Evolutionary conservation across 768 basidiomycete species (phyloP).

Genomic region (Suillus subalutaceus): DNA sequence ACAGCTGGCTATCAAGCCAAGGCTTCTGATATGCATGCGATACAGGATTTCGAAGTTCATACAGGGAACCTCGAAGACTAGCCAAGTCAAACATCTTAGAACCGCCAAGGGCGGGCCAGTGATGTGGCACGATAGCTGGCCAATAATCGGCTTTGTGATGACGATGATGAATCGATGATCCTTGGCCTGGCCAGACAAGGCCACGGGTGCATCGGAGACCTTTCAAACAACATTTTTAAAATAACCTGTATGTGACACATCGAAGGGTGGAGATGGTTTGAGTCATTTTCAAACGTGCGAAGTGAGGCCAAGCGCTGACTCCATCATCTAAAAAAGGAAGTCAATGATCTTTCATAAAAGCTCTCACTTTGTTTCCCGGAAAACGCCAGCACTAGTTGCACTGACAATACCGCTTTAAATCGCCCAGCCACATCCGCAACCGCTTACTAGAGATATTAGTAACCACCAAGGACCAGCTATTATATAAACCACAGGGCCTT

Average conservation of each 20-base stretch:
- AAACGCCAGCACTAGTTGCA: not conserved
- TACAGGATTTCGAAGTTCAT: not conserved
- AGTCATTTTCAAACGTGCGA: not conserved
- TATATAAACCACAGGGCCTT: not conserved
- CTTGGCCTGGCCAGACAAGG: not conserved
- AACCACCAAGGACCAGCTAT: not conserved
- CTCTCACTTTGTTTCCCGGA: not conserved
- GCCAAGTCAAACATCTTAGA: not conserved
- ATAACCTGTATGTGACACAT: too few relatives aligned
- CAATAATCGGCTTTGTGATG: not conserved
- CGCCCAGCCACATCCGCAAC: not conserved
- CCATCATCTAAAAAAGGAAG: not conserved
- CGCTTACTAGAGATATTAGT: not conserved
- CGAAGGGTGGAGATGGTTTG: too few relatives aligned
- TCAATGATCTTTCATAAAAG: slow-evolving; percentile 1
- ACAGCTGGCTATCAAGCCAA: not conserved
- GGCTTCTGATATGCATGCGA: not conserved
- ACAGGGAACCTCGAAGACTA: not conserved
- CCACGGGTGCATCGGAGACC: not conserved
- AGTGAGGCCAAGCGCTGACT: not conserved
- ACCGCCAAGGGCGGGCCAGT: not conserved
- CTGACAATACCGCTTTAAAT: not conserved
- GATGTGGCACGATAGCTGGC: not conserved
- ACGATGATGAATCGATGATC: not conserved
- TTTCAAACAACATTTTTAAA: too few relatives aligned